Base-by-base conservation (phyloP, 257 asterid genomes). In the Coffea eugenioides region DNA sequence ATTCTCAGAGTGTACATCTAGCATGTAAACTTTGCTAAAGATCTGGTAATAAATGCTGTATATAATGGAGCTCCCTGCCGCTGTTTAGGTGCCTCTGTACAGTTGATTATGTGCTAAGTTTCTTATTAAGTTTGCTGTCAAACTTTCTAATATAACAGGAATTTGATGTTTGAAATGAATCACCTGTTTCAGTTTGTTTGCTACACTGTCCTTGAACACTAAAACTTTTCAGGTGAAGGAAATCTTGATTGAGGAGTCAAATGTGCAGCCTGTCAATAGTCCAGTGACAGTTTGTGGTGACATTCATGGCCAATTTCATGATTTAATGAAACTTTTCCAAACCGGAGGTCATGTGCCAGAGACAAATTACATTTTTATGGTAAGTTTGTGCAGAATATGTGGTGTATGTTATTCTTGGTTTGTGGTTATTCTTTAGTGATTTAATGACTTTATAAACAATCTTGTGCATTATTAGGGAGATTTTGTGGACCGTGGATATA, bases 201-300 rank as follows among this genome's bases (percentile, higher is more conserved):
- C 64, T 31, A 20, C 71, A 61, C 74, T 79, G 76, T 25, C 61
- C 76, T 9, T 70, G 34, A 16, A 41, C 43, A 39, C 57, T 25
- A 31, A 52, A 51, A 70, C 75, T 83, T 74, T 86, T 67, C 91
- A 96, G 99, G 98, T 96, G 61, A 96, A 96, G 89, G 99, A 96
- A 87, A 96, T 96, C 75, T 87, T 96, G 88, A 96, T 94, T 43
- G 99, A 96, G 92, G 99, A 94, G 89, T 96, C 99, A 66, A 96
- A 96, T 89, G 99, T 96, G 82, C 99, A 96, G 87, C 99, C 99
- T 56, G 99, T 96, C 77, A 94, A 91, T 80, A 94, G 98, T 84
- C 99, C 99, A 27, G 99, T 96, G 84, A 96, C 98, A 68, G 99
- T 96, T 77, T 94, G 98, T 85, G 98, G 98, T 74, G 98, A 94